Evolutionary conservation across 306 rosid genomes (phyloP).

Genomic region (Trifolium pratense): DNA sequence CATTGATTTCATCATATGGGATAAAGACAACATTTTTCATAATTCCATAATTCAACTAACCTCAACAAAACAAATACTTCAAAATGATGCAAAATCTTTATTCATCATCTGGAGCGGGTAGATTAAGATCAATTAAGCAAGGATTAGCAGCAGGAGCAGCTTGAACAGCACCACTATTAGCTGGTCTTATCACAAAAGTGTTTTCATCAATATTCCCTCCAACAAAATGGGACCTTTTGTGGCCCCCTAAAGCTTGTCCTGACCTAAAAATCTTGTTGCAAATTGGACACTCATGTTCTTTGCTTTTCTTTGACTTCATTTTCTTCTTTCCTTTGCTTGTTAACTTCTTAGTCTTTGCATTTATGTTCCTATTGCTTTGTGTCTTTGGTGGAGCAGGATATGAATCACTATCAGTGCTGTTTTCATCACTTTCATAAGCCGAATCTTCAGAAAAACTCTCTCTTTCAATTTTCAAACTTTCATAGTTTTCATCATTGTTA

Average conservation of each 20-base stretch:
- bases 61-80: slow-evolving; percentile 36
- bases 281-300: slow-evolving; percentile 82
- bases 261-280: slow-evolving; percentile 76
- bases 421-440: slow-evolving; percentile 66
- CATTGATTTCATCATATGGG: slow-evolving; percentile 45
- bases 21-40: slow-evolving; percentile 40
- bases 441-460: slow-evolving; percentile 44
- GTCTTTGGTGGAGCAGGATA: slow-evolving; percentile 49
- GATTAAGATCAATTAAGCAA: slow-evolving; percentile 82
- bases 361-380: slow-evolving; percentile 33
- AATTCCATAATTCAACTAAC: slow-evolving; percentile 23
- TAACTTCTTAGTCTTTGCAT: slow-evolving; percentile 30
- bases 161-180: slow-evolving; percentile 31
- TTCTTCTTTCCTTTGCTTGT: slow-evolving; percentile 48
- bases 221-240: slow-evolving; percentile 88
- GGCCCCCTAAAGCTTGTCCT: slow-evolving; percentile 97
- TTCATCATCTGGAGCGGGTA: slow-evolving; percentile 84
- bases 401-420: slow-evolving; percentile 59
- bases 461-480: neutral
- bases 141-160: slow-evolving; percentile 35
- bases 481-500: slow-evolving; percentile 6
- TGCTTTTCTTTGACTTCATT: slow-evolving; percentile 63
- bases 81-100: slow-evolving; percentile 48
- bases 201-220: slow-evolving; percentile 71
- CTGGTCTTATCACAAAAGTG: slow-evolving; percentile 58